A percentile compares a stretch with the other conserved stretches of the same genome.
Conservation (phyloP, 2,329 filamentous ascomycete species). For the Sclerotiophoma versabilis region DNA sequence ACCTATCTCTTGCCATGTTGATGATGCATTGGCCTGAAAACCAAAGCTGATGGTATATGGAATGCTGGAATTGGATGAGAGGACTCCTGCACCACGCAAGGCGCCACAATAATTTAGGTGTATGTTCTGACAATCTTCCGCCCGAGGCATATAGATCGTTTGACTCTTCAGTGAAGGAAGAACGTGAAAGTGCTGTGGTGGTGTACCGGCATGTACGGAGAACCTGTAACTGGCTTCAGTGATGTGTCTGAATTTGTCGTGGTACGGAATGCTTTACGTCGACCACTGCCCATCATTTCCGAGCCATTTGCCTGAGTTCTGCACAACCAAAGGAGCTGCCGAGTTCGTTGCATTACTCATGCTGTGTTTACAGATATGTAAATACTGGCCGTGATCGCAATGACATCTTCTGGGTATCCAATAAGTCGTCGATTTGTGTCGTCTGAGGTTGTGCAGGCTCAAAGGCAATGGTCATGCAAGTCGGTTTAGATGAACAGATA, state of each 20-base stretch:
- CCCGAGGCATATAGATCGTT: conserved; percentile 22
- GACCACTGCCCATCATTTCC: conserved; percentile 34
- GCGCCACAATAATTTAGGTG: background rate
- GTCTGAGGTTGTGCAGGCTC: background rate
- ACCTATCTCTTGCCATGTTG: conserved; percentile 65
- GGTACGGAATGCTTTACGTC: conserved; percentile 16
- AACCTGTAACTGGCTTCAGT: conserved; percentile 21
- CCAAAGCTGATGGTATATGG: background rate
- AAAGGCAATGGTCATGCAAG: background rate
- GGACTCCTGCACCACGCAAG: background rate
- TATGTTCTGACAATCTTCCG: background rate
- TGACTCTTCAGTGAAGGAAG: conserved; percentile 28
- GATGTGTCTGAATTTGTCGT: background rate
- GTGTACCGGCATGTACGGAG: conserved; percentile 34
- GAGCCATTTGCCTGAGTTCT: conserved; percentile 20
- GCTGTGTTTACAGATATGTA: background rate
- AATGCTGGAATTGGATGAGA: background rate
- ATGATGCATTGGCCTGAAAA: background rate
- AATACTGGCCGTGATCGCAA: no score
- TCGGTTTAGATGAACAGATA: background rate
- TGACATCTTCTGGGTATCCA: background rate
- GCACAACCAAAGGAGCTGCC: conserved; percentile 11
- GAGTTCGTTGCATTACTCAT: background rate
- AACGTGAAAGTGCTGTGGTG: conserved; percentile 35
- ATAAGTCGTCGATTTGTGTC: background rate